A percentile compares a stretch with the other conserved stretches of the same genome.
These are phyloP conservation scores for Vitis hybrid DNA, from an alignment of 177 flowering plant species.

Conservation along the genomic window DNA sequence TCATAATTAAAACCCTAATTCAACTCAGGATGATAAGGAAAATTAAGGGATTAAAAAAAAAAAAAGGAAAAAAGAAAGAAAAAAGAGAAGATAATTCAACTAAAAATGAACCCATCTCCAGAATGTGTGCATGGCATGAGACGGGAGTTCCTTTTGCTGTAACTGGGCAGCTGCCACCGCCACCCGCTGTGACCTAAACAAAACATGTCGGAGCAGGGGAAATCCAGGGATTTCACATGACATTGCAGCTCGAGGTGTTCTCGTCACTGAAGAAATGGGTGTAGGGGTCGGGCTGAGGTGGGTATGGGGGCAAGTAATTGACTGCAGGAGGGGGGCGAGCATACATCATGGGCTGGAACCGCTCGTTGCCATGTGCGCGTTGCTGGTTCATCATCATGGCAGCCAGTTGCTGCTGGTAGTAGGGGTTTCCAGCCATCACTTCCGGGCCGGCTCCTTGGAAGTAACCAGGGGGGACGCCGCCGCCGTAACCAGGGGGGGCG, in stretches of 20 bases:
- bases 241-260: conserved; percentile 72
- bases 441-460: conserved; percentile 59
- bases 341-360: conserved; percentile 82
- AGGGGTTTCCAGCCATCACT: conserved; percentile 44
- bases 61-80: background rate
- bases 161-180: no score
- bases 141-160: no score
- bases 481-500: no score
- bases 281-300: conserved; percentile 34
- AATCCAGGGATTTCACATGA: conserved; percentile 45
- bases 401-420: conserved; percentile 57
- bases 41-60: background rate
- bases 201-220: no score
- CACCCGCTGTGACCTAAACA: no score
- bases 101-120: conserved; percentile 28
- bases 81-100: conserved; percentile 3
- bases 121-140: no score
- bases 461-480: conserved; percentile 37
- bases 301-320: conserved; percentile 58
- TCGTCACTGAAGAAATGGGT: conserved; percentile 79
- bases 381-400: conserved; percentile 78
- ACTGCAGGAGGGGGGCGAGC: conserved; percentile 73
- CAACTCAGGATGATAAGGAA: conserved; percentile 9
- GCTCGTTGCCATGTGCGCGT: conserved; percentile 52
- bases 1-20: conserved; percentile 18